phyloP scores from a whole-genome alignment of 176 grass and related monocot species.

The Lolium multiflorum region DNA sequence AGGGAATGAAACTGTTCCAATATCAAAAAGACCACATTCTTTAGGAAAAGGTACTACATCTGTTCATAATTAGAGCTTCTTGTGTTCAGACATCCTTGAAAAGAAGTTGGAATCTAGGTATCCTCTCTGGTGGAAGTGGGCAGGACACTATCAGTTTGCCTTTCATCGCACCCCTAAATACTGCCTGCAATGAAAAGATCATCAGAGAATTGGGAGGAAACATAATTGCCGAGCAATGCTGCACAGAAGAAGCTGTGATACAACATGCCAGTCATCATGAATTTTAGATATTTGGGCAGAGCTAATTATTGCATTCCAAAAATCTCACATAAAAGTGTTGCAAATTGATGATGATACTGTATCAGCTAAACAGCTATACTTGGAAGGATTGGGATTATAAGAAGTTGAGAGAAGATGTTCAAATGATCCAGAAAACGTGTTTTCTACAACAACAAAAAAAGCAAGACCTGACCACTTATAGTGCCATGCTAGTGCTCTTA shows the following conservation, averaged over 20 bases:
- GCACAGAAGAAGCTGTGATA: background rate
- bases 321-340: background rate
- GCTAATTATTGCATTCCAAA: background rate
- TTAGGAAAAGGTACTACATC: background rate
- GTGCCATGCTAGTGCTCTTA: background rate
- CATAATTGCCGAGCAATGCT: background rate
- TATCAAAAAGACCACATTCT: background rate
- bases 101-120: constrained; percentile 83
- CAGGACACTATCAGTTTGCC: constrained; percentile 90
- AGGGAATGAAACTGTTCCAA: background rate
- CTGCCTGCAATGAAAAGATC: constrained; percentile 47
- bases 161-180: constrained; percentile 94
- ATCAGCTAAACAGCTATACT: background rate
- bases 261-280: background rate
- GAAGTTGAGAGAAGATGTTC: background rate
- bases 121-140: constrained; percentile 78
- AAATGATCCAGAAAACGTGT: background rate
- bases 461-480: background rate
- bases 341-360: background rate
- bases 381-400: background rate
- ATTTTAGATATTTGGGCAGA: too few relatives aligned
- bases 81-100: constrained; percentile 77
- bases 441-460: background rate
- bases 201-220: background rate
- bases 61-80: background rate